Base-by-base conservation (phyloP, 164 flowering plant genomes). In the Magnolia officinalis region DNA sequence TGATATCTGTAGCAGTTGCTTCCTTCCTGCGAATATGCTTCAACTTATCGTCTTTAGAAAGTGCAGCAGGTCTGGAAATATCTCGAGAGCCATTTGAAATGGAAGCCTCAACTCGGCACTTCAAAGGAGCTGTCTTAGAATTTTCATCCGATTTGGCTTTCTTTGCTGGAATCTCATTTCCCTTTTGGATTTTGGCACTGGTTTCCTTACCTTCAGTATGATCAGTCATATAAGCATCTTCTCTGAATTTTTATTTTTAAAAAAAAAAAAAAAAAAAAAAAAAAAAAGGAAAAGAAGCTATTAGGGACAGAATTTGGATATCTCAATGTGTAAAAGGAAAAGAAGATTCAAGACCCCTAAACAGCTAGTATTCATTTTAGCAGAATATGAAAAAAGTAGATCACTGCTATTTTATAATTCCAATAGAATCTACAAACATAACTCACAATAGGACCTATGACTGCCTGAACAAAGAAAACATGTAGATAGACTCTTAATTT, bases 1-100 rank as follows among this genome's bases (percentile, higher is more conserved):
- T 84, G 78, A 91, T 87, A 86, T 89, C 90, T 74, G 83, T 11
- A 65, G 79, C 45, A 21, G 21, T 79, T 69, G 66, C 74, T 77
- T 85, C 80, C 78, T 81, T 80, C 45, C 77, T 76, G 20, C 71
- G 67, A 72, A 26, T 16, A 76, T 73, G 75, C 69, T 65, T 84
- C 13, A 73, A n/a, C 78, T 75, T 80, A 78, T 74, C 79, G 8
- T 76, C 81, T 76, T 81, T 29, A 10, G 77, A 75, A 63, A 49
- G 80, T 73, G 76, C 75, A 14, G 50, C 14, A 45, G 31, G 80
- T 23, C 18, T 63, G 16, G 79, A 67, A 66, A 52, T 31, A 29
- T 72, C 82, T 50, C 69, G 29, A 16, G 84, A 70, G 26, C 77
- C 81, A 72, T 77, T 82, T 71, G 78, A 55, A 69, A 59, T 67